phyloP scores from a whole-genome alignment of 78 protist genomes.

The Monosiga brevicollis region DNA sequence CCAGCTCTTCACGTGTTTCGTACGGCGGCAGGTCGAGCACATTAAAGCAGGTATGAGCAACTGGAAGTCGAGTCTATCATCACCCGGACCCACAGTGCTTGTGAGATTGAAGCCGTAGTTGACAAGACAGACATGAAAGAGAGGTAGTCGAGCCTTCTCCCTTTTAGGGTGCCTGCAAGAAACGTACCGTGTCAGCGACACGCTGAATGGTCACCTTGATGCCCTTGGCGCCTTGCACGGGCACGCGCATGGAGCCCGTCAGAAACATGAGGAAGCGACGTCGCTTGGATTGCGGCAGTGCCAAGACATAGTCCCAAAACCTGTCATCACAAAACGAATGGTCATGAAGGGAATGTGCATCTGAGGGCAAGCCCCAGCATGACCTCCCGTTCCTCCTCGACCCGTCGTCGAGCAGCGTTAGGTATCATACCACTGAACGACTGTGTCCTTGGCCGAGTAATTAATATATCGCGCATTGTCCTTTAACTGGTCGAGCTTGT shows the following conservation, averaged over 20 bases:
- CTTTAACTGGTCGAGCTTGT: conserved; percentile 61
- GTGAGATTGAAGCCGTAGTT: not conserved
- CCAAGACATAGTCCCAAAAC: conserved; percentile 58
- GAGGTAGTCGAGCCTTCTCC: not conserved
- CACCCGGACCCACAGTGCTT: not conserved
- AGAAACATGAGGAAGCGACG: conserved; percentile 64
- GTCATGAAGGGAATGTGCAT: not conserved
- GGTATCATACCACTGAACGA: not conserved
- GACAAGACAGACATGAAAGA: not conserved
- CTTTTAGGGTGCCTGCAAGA: not conserved
- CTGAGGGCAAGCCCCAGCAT: too few species aligned
- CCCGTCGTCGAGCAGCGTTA: not conserved
- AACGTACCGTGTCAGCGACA: too few species aligned
- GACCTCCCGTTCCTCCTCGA: too few species aligned
- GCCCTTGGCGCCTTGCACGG: conserved; percentile 50
- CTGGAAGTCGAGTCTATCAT: not conserved
- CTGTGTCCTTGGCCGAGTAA: not conserved
- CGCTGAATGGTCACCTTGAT: not conserved
- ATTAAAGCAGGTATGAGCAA: not conserved
- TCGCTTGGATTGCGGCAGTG: conserved; percentile 30
- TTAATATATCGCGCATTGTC: conserved; percentile 41
- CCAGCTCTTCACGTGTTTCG: not conserved
- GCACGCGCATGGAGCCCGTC: conserved; percentile 59
- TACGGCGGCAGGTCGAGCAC: not conserved
- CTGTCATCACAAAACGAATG: not conserved